Base-by-base conservation (phyloP, 768 basidiomycete species). In the Pulveroboletus sp. region DNA sequence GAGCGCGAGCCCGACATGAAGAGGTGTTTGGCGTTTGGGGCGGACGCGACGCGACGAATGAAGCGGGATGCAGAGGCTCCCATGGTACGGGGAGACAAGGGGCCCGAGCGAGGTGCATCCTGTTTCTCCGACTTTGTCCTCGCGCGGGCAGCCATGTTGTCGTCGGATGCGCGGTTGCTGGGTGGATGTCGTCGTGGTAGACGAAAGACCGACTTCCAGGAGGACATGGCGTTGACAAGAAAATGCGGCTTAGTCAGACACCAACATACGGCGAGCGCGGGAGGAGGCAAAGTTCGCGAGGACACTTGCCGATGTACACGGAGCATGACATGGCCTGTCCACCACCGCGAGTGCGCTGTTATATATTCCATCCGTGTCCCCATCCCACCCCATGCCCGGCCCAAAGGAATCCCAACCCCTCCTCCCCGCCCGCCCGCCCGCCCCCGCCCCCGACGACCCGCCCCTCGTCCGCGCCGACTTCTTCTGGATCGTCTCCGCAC, bases 11-110 rank as follows among this genome's bases (percentile, higher is more conserved):
- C 71, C 38, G 81, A 70, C 33, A 75, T 73, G 66, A 98, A 93
- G 25, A 99, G 75, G 24, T 86, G 88, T 66, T 97, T 98, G 29
- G 94, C 87, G 63, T 97, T 99, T 3, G 95, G 95, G 3, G 97
- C 94, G 9, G 93, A 97, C 4, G 94, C 93, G 40, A 98, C 95
- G 41, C 95, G 85, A 44, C 95, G 86, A 25, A 98, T 84, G 72
- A 97, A 94, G 31, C 94, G 85, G 40, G 89, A 81, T 9, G 91
- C 88, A 0, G 84, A 82, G 14, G 84, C 83, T 43, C 83, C 75
- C 70, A 90, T 79, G 19, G 79, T 75, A 60, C 78, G 82, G 25
- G 87, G 84, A 7, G 82, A 84, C 34, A 88, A 70, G 10, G 84
- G 80, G 17, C 73, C 78, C 2, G 75, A 61, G 32, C 77, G 68